These are phyloP conservation scores for Citrus australasica DNA, from an alignment of 345 rosid genomes.

Conservation along the genomic window DNA sequence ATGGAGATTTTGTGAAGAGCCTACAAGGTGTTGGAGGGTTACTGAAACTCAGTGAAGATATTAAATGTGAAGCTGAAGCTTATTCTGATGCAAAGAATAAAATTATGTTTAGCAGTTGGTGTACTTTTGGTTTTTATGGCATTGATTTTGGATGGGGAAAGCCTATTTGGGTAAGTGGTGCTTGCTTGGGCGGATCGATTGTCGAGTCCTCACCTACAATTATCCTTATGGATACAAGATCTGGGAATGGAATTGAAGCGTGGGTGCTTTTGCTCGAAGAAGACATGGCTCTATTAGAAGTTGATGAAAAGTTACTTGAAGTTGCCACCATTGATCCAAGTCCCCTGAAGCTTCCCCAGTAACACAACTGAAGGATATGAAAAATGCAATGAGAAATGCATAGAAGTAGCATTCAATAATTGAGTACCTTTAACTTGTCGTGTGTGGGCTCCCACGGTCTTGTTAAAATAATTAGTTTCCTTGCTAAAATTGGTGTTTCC, in stretches of 20 bases:
- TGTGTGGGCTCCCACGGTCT: too few relatives aligned
- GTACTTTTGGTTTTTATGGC: too few relatives aligned
- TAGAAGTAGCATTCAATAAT: too few relatives aligned
- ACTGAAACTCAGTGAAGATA: neutral
- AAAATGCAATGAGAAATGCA: too few relatives aligned
- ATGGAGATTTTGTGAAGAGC: constrained; percentile 17
- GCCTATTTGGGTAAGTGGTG: constrained; percentile 23
- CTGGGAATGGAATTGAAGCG: constrained; percentile 22
- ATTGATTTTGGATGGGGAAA: constrained; percentile 37
- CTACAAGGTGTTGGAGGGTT: constrained; percentile 14
- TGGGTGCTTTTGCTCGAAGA: constrained; percentile 18
- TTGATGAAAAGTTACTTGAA: constrained; percentile 10
- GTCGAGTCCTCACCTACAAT: too few relatives aligned
- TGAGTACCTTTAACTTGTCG: too few relatives aligned
- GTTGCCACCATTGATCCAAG: constrained; percentile 16
- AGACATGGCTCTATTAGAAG: constrained; percentile 15
- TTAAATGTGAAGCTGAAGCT: constrained; percentile 1
- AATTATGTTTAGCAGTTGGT: constrained; percentile 12
- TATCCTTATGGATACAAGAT: neutral
- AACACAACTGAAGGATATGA: too few relatives aligned
- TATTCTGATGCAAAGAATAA: constrained; percentile 1
- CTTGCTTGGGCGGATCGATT: neutral
- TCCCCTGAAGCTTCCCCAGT: neutral
- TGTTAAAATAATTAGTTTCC: too few relatives aligned
- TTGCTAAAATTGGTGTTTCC: too few relatives aligned